Evolutionary conservation across 805 yeast genomes (phyloP).

Genomic region (Pichia occidentalis): DNA sequence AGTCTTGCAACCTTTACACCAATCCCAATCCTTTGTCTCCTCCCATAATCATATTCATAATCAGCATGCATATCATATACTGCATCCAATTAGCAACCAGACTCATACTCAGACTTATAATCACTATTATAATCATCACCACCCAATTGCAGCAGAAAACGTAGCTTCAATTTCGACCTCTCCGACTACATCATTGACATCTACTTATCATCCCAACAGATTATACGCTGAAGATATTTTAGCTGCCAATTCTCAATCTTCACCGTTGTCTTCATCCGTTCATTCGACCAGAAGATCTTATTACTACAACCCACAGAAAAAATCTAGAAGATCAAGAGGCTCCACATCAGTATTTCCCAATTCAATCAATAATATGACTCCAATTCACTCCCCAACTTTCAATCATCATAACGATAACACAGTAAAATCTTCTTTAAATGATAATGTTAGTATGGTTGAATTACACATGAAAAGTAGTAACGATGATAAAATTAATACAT

Average conservation of each 20-base stretch:
- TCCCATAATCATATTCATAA: slow-evolving; percentile 4
- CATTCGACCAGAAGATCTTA: slow-evolving; percentile 24
- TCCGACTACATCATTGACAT: slow-evolving; percentile 6
- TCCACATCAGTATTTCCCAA: slow-evolving; percentile 11
- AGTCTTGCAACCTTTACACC: slow-evolving; percentile 5
- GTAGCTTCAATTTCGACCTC: slow-evolving; percentile 10
- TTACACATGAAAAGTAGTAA: neutral
- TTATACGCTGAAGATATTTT: slow-evolving; percentile 9
- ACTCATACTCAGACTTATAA: slow-evolving; percentile 7
- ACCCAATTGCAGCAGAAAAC: slow-evolving; percentile 4
- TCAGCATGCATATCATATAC: slow-evolving; percentile 3
- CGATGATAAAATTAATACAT: neutral
- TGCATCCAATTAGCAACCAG: neutral
- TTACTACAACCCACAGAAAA: slow-evolving; percentile 20
- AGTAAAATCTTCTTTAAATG: neutral
- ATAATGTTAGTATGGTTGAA: neutral
- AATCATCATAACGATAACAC: neutral
- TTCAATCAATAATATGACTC: neutral
- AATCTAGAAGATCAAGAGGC: slow-evolving; percentile 13
- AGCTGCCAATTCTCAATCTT: slow-evolving; percentile 5
- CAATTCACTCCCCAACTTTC: neutral
- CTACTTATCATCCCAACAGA: slow-evolving; percentile 12
- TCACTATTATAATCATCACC: slow-evolving; percentile 7
- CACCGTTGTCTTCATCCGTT: slow-evolving; percentile 12
- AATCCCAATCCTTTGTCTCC: slow-evolving; percentile 3